phyloP scores from a whole-genome alignment of 169 alveolate species.

The Miamiensis avidus region DNA sequence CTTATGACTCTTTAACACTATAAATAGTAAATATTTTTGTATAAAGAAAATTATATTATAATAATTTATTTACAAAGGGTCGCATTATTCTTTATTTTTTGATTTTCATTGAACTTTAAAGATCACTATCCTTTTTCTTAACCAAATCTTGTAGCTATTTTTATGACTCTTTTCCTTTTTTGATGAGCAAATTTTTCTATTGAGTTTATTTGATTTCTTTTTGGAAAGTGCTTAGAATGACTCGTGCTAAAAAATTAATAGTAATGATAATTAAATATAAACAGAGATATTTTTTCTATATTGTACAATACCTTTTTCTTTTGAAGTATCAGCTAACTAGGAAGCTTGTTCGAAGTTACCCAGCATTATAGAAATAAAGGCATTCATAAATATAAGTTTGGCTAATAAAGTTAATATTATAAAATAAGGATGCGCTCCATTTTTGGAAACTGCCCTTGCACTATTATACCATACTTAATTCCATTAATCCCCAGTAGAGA shows the following conservation, averaged over 20 bases:
- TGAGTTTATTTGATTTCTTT: too few species aligned
- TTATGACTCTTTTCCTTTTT: neutral
- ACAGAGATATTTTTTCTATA: too few species aligned
- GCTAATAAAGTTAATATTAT: neutral
- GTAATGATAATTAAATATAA: too few species aligned
- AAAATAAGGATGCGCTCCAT: neutral
- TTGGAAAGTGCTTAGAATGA: neutral
- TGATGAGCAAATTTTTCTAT: too few species aligned
- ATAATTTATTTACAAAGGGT: too few species aligned
- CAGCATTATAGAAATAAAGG: neutral
- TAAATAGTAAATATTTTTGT: too few species aligned
- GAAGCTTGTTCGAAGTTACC: neutral
- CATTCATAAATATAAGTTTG: neutral
- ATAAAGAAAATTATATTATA: too few species aligned
- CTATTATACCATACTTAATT: neutral
- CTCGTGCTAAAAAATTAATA: neutral
- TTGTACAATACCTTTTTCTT: neutral
- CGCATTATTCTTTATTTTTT: too few species aligned
- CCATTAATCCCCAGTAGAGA: neutral
- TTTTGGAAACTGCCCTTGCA: neutral
- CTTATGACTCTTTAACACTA: neutral
- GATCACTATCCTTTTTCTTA: neutral
- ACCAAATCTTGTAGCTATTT: neutral
- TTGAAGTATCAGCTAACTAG: neutral
- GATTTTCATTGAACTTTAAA: too few species aligned